These are phyloP conservation scores for Saccharomyces mikatae DNA, from an alignment of 805 yeast species.

Conservation along the genomic window DNA sequence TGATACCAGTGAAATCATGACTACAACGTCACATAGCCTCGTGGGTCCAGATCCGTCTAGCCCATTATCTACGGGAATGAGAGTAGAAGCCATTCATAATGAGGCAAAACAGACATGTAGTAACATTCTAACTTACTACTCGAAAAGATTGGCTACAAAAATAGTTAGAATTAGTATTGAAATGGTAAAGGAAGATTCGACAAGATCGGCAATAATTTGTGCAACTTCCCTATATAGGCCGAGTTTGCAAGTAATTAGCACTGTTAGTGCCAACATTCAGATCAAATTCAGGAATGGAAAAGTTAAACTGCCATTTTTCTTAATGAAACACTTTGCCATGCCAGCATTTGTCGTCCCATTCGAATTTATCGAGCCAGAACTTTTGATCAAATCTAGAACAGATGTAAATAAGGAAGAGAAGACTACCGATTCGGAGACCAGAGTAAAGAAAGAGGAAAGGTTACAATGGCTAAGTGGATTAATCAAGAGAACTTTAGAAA, in stretches of 20 bases:
- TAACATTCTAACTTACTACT: constrained; percentile 22
- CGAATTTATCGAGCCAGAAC: constrained; percentile 27
- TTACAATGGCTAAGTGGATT: constrained; percentile 11
- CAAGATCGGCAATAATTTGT: constrained; percentile 16
- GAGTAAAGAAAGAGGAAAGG: constrained; percentile 3
- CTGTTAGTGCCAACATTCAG: constrained; percentile 29
- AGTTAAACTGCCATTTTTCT: constrained; percentile 28
- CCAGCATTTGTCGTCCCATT: constrained; percentile 27
- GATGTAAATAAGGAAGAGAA: neutral
- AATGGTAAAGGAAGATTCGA: constrained; percentile 22
- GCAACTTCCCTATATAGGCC: constrained; percentile 26
- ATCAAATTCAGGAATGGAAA: constrained; percentile 31
- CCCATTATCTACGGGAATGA: constrained; percentile 7
- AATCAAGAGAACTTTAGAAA: constrained; percentile 15
- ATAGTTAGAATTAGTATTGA: constrained; percentile 27
- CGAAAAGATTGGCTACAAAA: constrained; percentile 13
- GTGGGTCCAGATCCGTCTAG: neutral
- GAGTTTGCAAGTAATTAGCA: constrained; percentile 24
- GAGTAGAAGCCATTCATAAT: constrained; percentile 21
- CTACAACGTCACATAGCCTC: neutral
- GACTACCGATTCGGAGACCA: neutral
- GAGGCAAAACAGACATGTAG: constrained; percentile 20
- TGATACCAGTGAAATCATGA: neutral
- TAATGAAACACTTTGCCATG: constrained; percentile 25
- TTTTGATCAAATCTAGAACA: constrained; percentile 9